phyloP scores from a whole-genome alignment of 176 grass and related monocot genomes.

The Raddia guianensis region DNA sequence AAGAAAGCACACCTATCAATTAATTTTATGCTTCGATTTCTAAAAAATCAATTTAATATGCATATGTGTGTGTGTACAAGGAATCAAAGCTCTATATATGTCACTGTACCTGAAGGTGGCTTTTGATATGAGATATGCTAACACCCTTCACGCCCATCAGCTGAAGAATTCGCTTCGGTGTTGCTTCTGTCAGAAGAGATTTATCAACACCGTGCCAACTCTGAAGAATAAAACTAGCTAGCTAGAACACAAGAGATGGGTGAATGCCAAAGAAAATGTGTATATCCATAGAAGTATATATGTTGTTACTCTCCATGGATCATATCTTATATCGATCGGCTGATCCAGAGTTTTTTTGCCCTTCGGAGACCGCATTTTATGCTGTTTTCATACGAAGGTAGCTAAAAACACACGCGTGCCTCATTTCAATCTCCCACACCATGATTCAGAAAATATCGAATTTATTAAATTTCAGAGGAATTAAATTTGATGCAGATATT shows the following conservation, averaged over 20 bases:
- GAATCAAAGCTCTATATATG: neutral
- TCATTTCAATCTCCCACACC: neutral
- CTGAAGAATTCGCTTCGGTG: conserved; percentile 89
- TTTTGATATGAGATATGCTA: conserved; percentile 93
- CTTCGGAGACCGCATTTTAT: neutral
- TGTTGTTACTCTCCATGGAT: neutral
- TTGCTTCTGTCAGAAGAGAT: conserved; percentile 68
- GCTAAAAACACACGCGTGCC: neutral
- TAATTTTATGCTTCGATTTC: too few species aligned
- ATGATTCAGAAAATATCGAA: neutral
- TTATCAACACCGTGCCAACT: neutral
- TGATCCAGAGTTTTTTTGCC: neutral
- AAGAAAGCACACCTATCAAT: neutral
- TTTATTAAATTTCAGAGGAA: neutral
- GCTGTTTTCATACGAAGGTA: neutral
- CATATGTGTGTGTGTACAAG: neutral
- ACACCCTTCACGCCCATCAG: conserved; percentile 74
- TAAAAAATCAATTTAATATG: too few species aligned
- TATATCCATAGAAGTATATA: neutral
- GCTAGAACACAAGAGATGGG: neutral
- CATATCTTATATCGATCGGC: neutral
- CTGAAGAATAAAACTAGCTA: conserved; percentile 1
- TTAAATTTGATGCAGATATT: neutral
- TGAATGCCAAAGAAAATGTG: conserved; percentile 10
- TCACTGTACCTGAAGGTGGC: conserved; percentile 82